Evolutionary conservation across 2,329 filamentous ascomycete species (phyloP), one percentile per base, ranked within the genome.

Genomic region (Fusarium irregulare): DNA sequence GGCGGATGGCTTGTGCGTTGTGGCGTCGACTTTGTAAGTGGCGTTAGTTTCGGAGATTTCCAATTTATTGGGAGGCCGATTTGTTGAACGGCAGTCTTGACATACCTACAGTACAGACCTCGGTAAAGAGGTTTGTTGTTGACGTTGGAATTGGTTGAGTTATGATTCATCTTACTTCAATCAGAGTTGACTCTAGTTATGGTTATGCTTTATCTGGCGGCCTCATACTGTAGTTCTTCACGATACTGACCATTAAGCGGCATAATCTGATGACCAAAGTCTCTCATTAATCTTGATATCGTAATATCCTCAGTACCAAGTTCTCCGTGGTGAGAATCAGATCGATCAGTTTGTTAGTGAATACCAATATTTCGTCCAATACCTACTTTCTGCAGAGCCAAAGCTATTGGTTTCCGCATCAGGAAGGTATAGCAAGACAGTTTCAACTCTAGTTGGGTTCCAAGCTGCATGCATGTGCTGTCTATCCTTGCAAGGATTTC

Each of bases 371-470:
- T 16, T 70, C 28, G 44, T 27, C 37, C 25, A 54, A 49, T 42
- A 23, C n/a, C n/a, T n/a, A n/a, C 50, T 23, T 42, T 46, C 42
- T 57, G 44, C 25, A 23, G 20, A 44, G 23, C 21, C 23, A 53
- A 51, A 30, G 8, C 37, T 51, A 25, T 37, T 16, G 23, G 51
- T 37, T 42, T 42, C 67, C 64, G 23, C 9, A 65, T 61, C 25
- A 25, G 68, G 68, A 71, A 71, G 68, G 68, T 65, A 60, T 65
- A 48, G 27, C 42, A 64, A 53, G 32, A 57, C 23, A 48, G 23
- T 27, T 54, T 32, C 13, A 8, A 28, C 44, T 61, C 32, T 20
- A 37, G 42, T 44, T 60, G 21, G 57, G 45, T 42, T 27, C 51
- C 50, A 40, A 54, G 23, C 20, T 55, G 53, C 56, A 61, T 50